phyloP scores from a whole-genome alignment of 305 asterid species.

The Fraxinus sp. region DNA sequence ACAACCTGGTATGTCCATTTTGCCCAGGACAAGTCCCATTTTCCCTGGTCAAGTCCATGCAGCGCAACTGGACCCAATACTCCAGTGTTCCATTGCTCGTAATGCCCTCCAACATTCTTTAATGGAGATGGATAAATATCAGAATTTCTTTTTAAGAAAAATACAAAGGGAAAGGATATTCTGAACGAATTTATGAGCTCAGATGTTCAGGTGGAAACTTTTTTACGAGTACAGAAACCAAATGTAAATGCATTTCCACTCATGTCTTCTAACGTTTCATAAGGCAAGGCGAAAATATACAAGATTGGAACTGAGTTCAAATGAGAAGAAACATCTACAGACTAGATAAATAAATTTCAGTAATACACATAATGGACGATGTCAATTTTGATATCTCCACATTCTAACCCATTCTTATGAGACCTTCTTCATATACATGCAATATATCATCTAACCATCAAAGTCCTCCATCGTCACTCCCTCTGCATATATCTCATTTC shows the following conservation, averaged over 20 bases:
- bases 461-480: not conserved
- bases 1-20: conserved; percentile 90
- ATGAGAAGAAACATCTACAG: not conserved
- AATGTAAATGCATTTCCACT: not conserved
- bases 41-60: conserved; percentile 82
- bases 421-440: not conserved
- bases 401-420: not conserved
- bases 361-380: not conserved
- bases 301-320: not conserved
- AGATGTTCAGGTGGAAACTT: not conserved
- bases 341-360: not conserved
- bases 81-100: conserved; percentile 81
- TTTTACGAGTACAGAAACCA: not conserved
- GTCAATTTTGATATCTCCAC: not conserved
- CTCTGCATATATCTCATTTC: not conserved
- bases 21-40: conserved; percentile 75
- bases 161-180: not conserved
- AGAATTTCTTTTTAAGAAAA: not conserved
- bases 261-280: not conserved
- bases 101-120: conserved; percentile 86
- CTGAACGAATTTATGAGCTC: not conserved
- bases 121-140: conserved; percentile 22
- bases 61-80: conserved; percentile 79
- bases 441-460: not conserved
- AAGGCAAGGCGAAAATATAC: not conserved